Evolutionary conservation across 208 protist genomes (phyloP).

Genomic region (Trypanosoma conorhini): DNA sequence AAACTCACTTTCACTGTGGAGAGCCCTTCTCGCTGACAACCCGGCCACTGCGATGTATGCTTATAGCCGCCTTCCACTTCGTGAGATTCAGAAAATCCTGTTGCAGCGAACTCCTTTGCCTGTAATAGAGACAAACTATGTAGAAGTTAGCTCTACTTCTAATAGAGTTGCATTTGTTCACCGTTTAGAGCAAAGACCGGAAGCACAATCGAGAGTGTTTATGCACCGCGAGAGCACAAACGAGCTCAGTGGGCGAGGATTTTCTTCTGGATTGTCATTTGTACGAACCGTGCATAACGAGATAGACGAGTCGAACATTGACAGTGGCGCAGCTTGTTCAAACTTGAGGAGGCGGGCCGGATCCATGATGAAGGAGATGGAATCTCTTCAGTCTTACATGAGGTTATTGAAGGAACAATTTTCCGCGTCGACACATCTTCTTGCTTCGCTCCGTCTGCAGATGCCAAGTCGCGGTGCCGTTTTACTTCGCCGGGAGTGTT

Average conservation of each 20-base stretch:
- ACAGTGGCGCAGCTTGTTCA: background rate
- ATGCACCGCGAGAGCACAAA: background rate
- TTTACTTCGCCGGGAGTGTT: constrained; percentile 16
- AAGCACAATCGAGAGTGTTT: background rate
- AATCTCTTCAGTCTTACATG: constrained; percentile 7
- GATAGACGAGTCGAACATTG: background rate
- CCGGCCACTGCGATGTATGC: background rate
- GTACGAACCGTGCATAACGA: background rate
- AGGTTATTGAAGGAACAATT: constrained; percentile 5
- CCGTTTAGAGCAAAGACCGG: background rate
- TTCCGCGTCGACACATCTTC: background rate
- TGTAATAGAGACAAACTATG: background rate
- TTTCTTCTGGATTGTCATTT: constrained; percentile 16
- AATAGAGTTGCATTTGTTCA: background rate
- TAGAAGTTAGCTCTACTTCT: background rate
- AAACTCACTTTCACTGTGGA: constrained; percentile 16
- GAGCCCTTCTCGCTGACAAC: constrained; percentile 12
- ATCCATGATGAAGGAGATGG: constrained; percentile 1
- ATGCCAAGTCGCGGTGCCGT: constrained; percentile 8
- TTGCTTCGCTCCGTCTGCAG: background rate
- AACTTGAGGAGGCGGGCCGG: background rate
- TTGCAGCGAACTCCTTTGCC: background rate
- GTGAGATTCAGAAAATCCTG: constrained; percentile 15
- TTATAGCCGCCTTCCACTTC: constrained; percentile 4
- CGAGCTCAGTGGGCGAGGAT: background rate